Conservation (phyloP, 2,329 filamentous ascomycete genomes). For the Zasmidium angulare region DNA sequence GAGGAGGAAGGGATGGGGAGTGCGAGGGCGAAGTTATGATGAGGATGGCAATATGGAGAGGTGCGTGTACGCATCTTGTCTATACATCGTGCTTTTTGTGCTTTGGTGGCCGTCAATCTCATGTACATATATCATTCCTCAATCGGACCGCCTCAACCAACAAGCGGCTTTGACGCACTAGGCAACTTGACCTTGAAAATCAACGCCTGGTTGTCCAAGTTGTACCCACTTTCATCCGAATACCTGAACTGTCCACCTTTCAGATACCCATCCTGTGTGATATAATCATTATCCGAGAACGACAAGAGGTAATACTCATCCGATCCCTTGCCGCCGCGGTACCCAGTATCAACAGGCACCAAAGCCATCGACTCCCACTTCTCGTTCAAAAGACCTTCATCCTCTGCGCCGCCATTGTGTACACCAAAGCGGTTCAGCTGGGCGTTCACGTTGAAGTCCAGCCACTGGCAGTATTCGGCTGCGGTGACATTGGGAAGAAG, state of each 20-base stretch:
- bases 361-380: constrained; percentile 73
- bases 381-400: constrained; percentile 64
- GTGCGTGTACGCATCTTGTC: no score
- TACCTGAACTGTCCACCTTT: constrained; percentile 59
- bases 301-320: constrained; percentile 68
- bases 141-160: constrained; percentile 10
- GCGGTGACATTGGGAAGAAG: constrained; percentile 57
- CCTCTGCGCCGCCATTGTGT: constrained; percentile 65
- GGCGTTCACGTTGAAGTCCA: constrained; percentile 67
- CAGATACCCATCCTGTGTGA: constrained; percentile 67
- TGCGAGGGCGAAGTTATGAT: neutral
- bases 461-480: constrained; percentile 63
- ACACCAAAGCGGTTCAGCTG: constrained; percentile 66
- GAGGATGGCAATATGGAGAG: no score
- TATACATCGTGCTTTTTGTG: no score
- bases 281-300: constrained; percentile 72
- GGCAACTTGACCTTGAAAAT: constrained; percentile 60
- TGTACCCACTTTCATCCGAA: constrained; percentile 57
- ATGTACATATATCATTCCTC: no score
- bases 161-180: constrained; percentile 27
- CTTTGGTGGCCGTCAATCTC: no score
- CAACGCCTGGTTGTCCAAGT: constrained; percentile 62
- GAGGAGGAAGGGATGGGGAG: constrained; percentile 1
- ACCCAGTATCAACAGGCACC: constrained; percentile 55
- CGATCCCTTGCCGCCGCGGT: constrained; percentile 40